Base-by-base conservation (phyloP, 257 asterid genomes). In the Gentiana macrophylla region DNA sequence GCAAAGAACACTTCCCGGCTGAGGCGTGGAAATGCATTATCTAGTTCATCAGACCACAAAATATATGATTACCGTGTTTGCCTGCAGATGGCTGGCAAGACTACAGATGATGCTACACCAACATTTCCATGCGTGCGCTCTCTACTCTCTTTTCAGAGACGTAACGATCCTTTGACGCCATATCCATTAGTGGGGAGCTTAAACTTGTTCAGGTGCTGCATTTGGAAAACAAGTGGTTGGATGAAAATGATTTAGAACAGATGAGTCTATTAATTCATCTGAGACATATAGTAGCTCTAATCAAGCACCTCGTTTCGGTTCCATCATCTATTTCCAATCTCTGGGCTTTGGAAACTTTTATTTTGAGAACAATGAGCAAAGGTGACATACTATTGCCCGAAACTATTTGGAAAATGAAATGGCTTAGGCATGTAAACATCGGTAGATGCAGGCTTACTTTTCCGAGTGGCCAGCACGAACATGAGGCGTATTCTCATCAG, bases 301-400 rank as follows among this genome's bases (percentile, higher is more conserved):
- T 35, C 1, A 36, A 35, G 41, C 47, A 12, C 37, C n/a, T 2
- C 24, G 37, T 47, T n/a, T 5, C 32, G 10, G 34, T 62, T 45
- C 67, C 61, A 52, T 5, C 32, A 13, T 57, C 55, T 5, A 46
- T 62, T 15, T 54, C 48, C 9, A 62, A 45, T 2, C 67, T 62
- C 10, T 53, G 41, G 24, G 35, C 53, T 24, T 58, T 62, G 4
- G 67, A 54, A 62, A 45, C 55, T 10, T 54, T 53, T 44, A 53
- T 8, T 1, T 36, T 45, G 6, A 11, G 44, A 47, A 12, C 53
- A 54, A 13, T 44, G 41, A 35, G 11, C 12, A 35, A 47, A 6
- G 47, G 1, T 45, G 47, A 56, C 32, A 34, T 52, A 33, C 49
- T 1, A 34, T 52, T 62, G 54, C 67, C 61, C 0, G 37, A 52